Evolutionary conservation across 441 rosid genomes (phyloP), one percentile per base, ranked within the genome.

Genomic region (Raphanus hybrid): DNA sequence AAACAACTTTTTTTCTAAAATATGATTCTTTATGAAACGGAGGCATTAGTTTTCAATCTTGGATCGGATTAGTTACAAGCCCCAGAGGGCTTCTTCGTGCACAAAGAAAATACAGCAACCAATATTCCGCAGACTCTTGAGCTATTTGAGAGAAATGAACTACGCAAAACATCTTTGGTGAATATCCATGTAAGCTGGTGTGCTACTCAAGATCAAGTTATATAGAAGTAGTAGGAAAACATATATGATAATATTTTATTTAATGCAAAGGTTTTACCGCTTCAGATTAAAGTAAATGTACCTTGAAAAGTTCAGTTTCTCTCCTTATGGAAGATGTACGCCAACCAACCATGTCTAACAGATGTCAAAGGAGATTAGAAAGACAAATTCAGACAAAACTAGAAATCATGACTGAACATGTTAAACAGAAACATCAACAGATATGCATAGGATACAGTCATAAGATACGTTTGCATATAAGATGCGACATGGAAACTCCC

Each of bases 311-410:
- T 23, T 23, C 26, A 23, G 26, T 23, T 23, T 23, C 26, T 23
- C 26, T 23, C 26, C 26, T 89, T 68, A 94, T 84, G 65, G 98
- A 94, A 57, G 98, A 94, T 59, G 97, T 94, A 67, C 98, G 97
- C 98, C 98, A 94, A 66, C 98, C 98, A 73, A 94, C 98, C 97
- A 94, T 91, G 81, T 94, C 98, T 91, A 80, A 71, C 70, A 70
- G 35, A 54, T 62, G 86, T 83, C 85, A 89, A 90, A 81, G 85
- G 86, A 81, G 45, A 69, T 23, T 23, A 69, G 5, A 41, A 7
- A 65, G 41, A 73, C 14, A 66, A 75, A 70, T 41, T 54, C 58
- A 57, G 41, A 50, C 5, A 78, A 63, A 50, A 69, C 57, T 61
- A 45, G 12, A n/a, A 59, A 23, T 27, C 64, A 66, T 76, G 60